These are phyloP conservation scores for Chondrus crispus DNA, from an alignment of 23 red algal species.

Conservation along the genomic window DNA sequence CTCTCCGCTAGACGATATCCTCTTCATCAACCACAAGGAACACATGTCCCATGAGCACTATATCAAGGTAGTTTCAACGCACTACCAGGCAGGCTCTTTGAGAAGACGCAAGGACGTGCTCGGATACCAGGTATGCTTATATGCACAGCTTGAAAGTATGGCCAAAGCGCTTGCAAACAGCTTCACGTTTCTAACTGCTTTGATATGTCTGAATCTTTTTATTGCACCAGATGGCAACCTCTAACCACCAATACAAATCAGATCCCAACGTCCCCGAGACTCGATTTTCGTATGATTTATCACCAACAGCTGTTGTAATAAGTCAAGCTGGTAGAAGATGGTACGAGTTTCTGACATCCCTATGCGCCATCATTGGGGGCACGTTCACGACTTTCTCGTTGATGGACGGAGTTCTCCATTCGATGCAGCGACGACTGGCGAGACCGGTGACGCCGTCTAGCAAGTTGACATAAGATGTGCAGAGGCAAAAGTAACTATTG, in stretches of 20 bases:
- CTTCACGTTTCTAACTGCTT: neutral
- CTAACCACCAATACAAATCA: constrained; percentile 62
- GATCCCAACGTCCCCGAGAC: constrained; percentile 67
- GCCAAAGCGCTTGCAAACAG: neutral
- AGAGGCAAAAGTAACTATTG: too few relatives aligned
- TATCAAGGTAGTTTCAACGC: constrained; percentile 74
- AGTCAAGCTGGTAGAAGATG: constrained; percentile 55
- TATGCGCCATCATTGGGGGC: constrained; percentile 73
- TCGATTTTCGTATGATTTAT: constrained; percentile 62
- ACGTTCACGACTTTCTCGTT: constrained; percentile 57
- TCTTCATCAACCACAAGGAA: constrained; percentile 41
- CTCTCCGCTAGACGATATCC: constrained; percentile 38
- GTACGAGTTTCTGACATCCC: constrained; percentile 71
- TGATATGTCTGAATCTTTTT: neutral
- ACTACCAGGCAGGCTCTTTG: constrained; percentile 56
- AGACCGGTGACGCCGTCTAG: constrained; percentile 40
- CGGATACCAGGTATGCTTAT: constrained; percentile 61
- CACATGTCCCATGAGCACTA: constrained; percentile 62
- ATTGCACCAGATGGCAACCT: constrained; percentile 43
- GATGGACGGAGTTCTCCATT: constrained; percentile 62
- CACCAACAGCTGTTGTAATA: constrained; percentile 70
- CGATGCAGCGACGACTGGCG: constrained; percentile 31
- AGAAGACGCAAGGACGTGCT: constrained; percentile 1
- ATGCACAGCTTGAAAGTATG: neutral
- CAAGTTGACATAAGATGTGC: constrained; percentile 65